Conservation (phyloP, 371 early-diverging fungal genomes). For the Zychaea mexicana region DNA sequence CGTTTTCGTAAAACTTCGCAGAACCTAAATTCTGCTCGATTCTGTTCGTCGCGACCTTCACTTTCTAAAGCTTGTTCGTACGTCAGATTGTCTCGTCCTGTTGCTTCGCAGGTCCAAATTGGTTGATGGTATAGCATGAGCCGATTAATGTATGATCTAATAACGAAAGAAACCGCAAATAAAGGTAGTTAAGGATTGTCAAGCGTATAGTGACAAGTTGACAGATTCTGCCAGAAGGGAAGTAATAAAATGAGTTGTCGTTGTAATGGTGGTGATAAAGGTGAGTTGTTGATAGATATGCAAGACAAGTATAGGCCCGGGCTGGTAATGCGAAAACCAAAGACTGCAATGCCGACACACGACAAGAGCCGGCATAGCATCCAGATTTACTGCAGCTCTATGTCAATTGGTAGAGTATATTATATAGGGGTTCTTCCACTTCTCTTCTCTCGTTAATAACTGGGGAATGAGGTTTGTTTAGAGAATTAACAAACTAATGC, state of each 20-base stretch:
- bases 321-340: no score
- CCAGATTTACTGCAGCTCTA: no score
- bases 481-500: no score
- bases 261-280: neutral
- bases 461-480: no score
- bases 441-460: no score
- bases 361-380: no score
- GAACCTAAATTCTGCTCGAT: conserved; percentile 60
- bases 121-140: conserved; percentile 70
- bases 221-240: neutral
- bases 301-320: no score
- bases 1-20: conserved; percentile 63
- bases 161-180: conserved; percentile 2
- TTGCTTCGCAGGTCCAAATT: conserved; percentile 78
- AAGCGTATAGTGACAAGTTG: neutral
- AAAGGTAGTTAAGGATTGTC: conserved; percentile 7
- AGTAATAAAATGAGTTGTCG: neutral
- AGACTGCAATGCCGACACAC: no score
- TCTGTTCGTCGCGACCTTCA: conserved; percentile 60
- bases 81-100: conserved; percentile 74
- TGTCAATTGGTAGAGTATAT: no score
- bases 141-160: conserved; percentile 76
- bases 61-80: conserved; percentile 84
- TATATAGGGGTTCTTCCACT: no score
- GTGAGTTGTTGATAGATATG: no score